Evolutionary conservation across 306 rosid species (phyloP).

Genomic region (Cucurbita argyrosperma): DNA sequence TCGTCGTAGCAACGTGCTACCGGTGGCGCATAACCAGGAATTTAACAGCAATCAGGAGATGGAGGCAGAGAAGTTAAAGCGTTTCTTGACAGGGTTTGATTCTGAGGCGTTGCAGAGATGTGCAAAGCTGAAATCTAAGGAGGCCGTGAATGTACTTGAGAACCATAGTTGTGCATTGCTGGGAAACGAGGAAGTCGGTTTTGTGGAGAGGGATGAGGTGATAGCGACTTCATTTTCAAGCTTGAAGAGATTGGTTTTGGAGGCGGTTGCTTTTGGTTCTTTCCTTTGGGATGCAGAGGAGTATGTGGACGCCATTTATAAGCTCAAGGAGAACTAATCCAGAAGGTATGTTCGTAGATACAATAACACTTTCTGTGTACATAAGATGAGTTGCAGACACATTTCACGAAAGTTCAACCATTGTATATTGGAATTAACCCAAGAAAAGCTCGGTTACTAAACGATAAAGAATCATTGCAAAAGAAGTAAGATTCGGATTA

Average conservation of each 20-base stretch:
- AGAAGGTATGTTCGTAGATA: neutral
- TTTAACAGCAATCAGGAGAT: constrained; percentile 18
- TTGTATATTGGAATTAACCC: neutral
- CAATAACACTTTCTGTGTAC: neutral
- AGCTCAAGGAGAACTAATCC: constrained; percentile 50
- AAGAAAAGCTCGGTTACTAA: too few relatives aligned
- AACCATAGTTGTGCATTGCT: constrained; percentile 63
- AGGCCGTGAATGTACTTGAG: constrained; percentile 54
- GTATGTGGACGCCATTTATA: constrained; percentile 49
- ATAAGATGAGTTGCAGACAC: constrained; percentile 1
- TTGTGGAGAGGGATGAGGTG: constrained; percentile 33
- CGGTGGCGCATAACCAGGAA: constrained; percentile 18
- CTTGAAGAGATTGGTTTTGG: constrained; percentile 78
- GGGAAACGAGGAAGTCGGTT: constrained; percentile 29
- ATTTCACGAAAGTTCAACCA: neutral
- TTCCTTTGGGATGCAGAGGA: constrained; percentile 95
- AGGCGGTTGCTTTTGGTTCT: constrained; percentile 93
- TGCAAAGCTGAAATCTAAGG: constrained; percentile 67
- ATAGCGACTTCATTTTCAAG: constrained; percentile 81
- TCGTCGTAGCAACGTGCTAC: constrained; percentile 16
- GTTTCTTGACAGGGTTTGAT: constrained; percentile 51
- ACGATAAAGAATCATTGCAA: too few relatives aligned
- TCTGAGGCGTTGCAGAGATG: constrained; percentile 65
- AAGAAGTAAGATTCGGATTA: too few relatives aligned
- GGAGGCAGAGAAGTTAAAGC: constrained; percentile 34